Conservation (phyloP, 768 basidiomycete genomes). For the Lactarius pseudohatsudake region DNA sequence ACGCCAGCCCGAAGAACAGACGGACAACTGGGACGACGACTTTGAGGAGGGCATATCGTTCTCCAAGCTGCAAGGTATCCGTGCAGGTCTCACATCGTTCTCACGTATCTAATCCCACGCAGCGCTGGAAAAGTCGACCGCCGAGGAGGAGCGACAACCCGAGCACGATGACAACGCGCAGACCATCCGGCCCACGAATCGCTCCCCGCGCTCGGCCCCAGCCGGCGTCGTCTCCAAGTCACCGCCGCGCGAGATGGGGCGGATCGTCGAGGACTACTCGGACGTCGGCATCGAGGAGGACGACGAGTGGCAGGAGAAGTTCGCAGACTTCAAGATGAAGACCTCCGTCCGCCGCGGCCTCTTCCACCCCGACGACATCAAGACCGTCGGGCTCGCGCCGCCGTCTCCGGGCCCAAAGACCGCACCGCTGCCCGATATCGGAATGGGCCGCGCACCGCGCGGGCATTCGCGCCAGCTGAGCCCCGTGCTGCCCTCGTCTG, state of each 20-base stretch:
- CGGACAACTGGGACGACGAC: constrained; percentile 98
- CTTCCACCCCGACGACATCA: constrained; percentile 89
- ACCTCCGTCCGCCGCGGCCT: constrained; percentile 71
- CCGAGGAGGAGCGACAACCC: constrained; percentile 48
- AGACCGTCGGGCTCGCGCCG: constrained; percentile 59
- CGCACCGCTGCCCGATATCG: constrained; percentile 60
- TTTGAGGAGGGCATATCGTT: constrained; percentile 93
- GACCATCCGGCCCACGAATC: constrained; percentile 75
- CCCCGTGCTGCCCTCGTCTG: constrained; percentile 39
- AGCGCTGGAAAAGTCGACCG: constrained; percentile 46
- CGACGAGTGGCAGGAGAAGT: constrained; percentile 65
- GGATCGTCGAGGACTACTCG: constrained; percentile 89
- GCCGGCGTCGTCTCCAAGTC: constrained; percentile 50
- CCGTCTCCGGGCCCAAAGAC: constrained; percentile 59
- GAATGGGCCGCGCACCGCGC: constrained; percentile 32
- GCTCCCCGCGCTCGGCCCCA: constrained; percentile 50
- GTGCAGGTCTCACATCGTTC: background rate
- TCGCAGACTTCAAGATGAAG: constrained; percentile 84
- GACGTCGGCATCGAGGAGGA: constrained; percentile 83
- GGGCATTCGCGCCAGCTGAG: constrained; percentile 57
- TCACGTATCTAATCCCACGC: constrained; percentile 37
- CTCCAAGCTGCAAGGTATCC: constrained; percentile 70
- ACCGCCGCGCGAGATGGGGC: constrained; percentile 58
- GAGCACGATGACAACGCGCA: constrained; percentile 40
- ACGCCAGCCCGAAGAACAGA: constrained; percentile 79